A percentile compares a stretch with the other conserved stretches of the same genome.
These are phyloP conservation scores for Syzygium syzygioides DNA, from an alignment of 441 rosid genomes.

Conservation along the genomic window DNA sequence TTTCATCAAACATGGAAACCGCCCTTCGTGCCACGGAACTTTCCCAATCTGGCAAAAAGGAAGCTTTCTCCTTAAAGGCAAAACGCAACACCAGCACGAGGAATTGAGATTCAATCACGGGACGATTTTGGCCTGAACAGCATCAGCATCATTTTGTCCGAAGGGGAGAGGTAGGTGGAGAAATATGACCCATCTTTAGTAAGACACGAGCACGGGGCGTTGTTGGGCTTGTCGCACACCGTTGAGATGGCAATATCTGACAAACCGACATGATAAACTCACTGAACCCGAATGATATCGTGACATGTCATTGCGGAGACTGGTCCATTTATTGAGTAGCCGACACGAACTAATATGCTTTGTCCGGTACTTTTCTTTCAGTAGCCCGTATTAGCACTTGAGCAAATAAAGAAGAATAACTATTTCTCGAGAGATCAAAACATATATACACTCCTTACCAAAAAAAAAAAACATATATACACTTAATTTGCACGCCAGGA, in stretches of 20 bases:
- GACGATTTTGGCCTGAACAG: neutral
- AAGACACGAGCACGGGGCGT: neutral
- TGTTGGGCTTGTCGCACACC: neutral
- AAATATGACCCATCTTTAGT: neutral
- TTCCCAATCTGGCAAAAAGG: conserved; percentile 4
- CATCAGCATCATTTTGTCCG: neutral
- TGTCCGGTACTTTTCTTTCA: neutral
- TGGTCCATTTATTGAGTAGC: neutral
- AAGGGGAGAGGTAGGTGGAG: neutral
- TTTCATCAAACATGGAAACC: conserved; percentile 12
- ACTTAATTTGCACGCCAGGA: neutral
- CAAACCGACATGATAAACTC: neutral
- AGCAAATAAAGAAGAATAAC: neutral
- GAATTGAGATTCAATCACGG: neutral
- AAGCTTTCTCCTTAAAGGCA: neutral
- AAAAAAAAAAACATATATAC: too few species aligned
- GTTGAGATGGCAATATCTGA: neutral
- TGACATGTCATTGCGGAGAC: neutral
- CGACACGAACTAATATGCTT: neutral
- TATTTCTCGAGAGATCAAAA: neutral
- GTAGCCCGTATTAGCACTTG: neutral
- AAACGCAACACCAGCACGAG: neutral
- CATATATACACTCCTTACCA: too few species aligned
- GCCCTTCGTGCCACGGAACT: neutral
- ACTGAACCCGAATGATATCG: neutral